Percentiles rank a stretch among this genome's conserved stretches.
Conservation (phyloP, 768 basidiomycete genomes). For the Suillus lakei region DNA sequence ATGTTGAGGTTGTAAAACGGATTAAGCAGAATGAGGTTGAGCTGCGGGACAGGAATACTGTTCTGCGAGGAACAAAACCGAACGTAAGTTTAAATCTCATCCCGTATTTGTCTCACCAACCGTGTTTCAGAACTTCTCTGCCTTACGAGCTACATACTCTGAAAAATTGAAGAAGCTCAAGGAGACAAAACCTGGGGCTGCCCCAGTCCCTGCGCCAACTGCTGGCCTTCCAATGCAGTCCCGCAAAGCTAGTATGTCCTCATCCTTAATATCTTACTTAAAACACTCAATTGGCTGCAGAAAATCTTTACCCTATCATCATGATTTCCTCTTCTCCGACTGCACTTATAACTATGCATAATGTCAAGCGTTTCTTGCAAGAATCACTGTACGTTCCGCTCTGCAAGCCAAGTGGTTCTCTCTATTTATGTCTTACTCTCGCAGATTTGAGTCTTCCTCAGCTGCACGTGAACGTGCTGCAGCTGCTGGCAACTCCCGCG, state of each 20-base stretch:
- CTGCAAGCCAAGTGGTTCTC: not conserved
- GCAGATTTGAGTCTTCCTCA: constrained; percentile 75
- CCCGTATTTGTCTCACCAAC: not conserved
- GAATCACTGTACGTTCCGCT: constrained; percentile 68
- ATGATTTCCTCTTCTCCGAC: constrained; percentile 95
- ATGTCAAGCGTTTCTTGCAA: constrained; percentile 92
- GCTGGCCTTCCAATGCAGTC: constrained; percentile 47
- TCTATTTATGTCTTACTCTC: not conserved
- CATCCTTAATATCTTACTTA: not conserved
- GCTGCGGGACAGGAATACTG: constrained; percentile 79
- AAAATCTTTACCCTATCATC: constrained; percentile 89
- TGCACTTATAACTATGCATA: constrained; percentile 96
- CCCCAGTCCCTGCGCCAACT: constrained; percentile 42
- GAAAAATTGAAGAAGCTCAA: constrained; percentile 83
- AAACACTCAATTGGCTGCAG: constrained; percentile 37
- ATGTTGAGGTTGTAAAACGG: constrained; percentile 86
- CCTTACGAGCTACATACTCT: constrained; percentile 63
- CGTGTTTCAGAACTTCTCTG: constrained; percentile 73
- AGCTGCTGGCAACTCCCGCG: constrained; percentile 70
- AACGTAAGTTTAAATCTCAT: constrained; percentile 58
- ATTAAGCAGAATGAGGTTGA: constrained; percentile 78
- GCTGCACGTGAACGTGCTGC: constrained; percentile 72
- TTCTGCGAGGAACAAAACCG: constrained; percentile 80
- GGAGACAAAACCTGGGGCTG: constrained; percentile 62
- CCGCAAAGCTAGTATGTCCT: constrained; percentile 69